Evolutionary conservation across 2,329 filamentous ascomycete species (phyloP).

Genomic region (Claviceps sp.): DNA sequence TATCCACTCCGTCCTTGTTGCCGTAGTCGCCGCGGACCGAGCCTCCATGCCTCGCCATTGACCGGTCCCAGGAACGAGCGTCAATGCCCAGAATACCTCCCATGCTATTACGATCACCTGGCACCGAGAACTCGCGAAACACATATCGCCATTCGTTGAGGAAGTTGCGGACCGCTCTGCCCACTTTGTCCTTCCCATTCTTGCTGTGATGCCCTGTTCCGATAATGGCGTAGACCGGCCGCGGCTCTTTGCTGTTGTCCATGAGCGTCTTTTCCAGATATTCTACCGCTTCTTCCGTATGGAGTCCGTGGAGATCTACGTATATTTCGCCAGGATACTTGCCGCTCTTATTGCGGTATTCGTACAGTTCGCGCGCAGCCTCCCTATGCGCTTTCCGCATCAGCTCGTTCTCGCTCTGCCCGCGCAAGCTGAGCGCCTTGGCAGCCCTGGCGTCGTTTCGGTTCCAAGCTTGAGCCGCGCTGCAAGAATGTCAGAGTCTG

Average conservation of each 20-base stretch:
- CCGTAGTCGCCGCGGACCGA: conserved; percentile 20
- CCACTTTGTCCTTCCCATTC: conserved; percentile 97
- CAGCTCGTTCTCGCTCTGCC: conserved; percentile 90
- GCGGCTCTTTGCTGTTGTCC: conserved; percentile 60
- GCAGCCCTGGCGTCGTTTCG: conserved; percentile 92
- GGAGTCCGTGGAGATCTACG: conserved; percentile 94
- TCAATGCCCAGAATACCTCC: conserved; percentile 65
- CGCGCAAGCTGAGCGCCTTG: conserved; percentile 84
- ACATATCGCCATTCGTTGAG: conserved; percentile 92
- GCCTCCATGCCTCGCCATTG: conserved; percentile 32
- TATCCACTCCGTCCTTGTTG: conserved; percentile 35
- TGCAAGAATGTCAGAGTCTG: conserved; percentile 20
- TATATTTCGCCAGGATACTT: conserved; percentile 57
- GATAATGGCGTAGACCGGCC: conserved; percentile 87
- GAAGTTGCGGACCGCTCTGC: conserved; percentile 81
- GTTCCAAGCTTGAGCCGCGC: conserved; percentile 96
- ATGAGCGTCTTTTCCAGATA: conserved; percentile 81
- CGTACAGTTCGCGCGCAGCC: conserved; percentile 81
- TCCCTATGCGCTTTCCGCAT: conserved; percentile 97
- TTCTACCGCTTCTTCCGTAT: conserved; percentile 90
- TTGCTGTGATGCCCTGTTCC: conserved; percentile 96
- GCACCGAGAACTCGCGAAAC: conserved; percentile 91
- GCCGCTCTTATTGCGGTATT: conserved; percentile 70
- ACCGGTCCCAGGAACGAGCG: conserved; percentile 53
- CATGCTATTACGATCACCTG: conserved; percentile 73